phyloP scores from a whole-genome alignment of 179 eudicot genomes.

The Amaranthus tricolor region DNA sequence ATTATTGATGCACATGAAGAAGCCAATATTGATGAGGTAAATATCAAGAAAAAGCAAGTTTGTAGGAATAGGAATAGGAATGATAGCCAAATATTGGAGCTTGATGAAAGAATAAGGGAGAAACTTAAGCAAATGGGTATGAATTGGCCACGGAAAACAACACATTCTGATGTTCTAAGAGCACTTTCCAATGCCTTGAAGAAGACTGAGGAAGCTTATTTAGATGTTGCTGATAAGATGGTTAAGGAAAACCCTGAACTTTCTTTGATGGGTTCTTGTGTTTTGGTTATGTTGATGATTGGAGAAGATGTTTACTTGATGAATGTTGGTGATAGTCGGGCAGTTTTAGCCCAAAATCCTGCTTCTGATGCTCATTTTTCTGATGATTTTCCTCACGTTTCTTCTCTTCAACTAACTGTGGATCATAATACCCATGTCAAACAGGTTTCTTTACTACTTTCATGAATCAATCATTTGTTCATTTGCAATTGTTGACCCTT shows the following conservation, averaged over 20 bases:
- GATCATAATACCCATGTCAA: slow-evolving; percentile 41
- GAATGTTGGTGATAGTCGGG: slow-evolving; percentile 95
- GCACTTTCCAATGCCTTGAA: slow-evolving; percentile 73
- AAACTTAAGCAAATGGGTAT: slow-evolving; percentile 18
- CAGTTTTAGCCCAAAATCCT: slow-evolving; percentile 60
- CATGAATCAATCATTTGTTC: not conserved
- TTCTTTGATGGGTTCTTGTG: slow-evolving; percentile 92
- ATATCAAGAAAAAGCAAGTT: not conserved
- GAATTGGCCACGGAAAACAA: slow-evolving; percentile 16
- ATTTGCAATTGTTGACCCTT: not conserved
- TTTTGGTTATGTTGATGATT: slow-evolving; percentile 81
- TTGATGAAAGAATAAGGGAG: slow-evolving; percentile 28
- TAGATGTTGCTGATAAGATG: slow-evolving; percentile 82
- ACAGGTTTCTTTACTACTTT: slow-evolving; percentile 26
- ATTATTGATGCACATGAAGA: slow-evolving; percentile 13
- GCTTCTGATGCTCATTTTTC: slow-evolving; percentile 20
- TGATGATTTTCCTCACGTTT: slow-evolving; percentile 31
- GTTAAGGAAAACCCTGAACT: slow-evolving; percentile 79
- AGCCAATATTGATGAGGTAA: not conserved
- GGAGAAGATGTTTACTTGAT: slow-evolving; percentile 87
- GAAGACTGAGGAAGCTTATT: slow-evolving; percentile 72
- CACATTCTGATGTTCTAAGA: slow-evolving; percentile 56
- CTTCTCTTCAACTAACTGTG: slow-evolving; percentile 36
- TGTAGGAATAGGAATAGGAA: not conserved
- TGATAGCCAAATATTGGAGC: slow-evolving; percentile 22